Conservation (phyloP, 176 grass and related monocot species). For the Triticum monococcum region DNA sequence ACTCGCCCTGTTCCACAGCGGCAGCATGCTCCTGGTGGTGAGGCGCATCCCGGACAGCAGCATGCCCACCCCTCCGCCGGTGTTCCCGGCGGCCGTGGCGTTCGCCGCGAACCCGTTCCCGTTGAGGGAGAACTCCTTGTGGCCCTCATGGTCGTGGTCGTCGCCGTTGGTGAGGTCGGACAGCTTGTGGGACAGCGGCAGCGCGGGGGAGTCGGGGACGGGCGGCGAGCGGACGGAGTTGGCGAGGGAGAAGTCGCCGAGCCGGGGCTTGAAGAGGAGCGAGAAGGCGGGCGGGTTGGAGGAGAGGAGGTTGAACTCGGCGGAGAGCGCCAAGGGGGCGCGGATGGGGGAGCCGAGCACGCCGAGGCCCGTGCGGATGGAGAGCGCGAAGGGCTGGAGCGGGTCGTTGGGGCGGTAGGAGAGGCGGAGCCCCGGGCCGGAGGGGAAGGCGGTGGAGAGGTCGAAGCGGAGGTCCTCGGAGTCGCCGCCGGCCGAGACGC, state of each 20-base stretch:
- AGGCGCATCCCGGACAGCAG: constrained; percentile 66
- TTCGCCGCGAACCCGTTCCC: constrained; percentile 55
- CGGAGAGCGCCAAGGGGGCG: constrained; percentile 61
- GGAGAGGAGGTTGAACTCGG: constrained; percentile 76
- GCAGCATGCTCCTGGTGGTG: constrained; percentile 63
- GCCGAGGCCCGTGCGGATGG: constrained; percentile 72
- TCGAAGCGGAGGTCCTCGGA: constrained; percentile 76
- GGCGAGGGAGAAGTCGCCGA: constrained; percentile 77
- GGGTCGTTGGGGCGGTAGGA: constrained; percentile 82
- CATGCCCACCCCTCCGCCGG: constrained; percentile 25
- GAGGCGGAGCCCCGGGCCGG: constrained; percentile 63
- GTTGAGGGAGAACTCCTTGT: constrained; percentile 8
- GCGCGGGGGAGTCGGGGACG: constrained; percentile 6
- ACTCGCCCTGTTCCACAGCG: constrained; percentile 56
- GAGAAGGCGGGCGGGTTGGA: constrained; percentile 58
- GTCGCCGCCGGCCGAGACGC: constrained; percentile 55
- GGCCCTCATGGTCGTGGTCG: constrained; percentile 24
- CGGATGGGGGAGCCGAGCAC: constrained; percentile 52
- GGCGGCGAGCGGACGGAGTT: constrained; percentile 56
- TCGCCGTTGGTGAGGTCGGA: constrained; percentile 37
- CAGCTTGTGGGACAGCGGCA: constrained; percentile 38
- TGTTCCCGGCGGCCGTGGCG: constrained; percentile 38
- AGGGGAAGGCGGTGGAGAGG: constrained; percentile 67
- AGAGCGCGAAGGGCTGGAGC: constrained; percentile 66
- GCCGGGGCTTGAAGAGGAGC: constrained; percentile 70